Evolutionary conservation across 163 green algal genomes (phyloP).

Genomic region (Coccomyxa subellipsoidea): DNA sequence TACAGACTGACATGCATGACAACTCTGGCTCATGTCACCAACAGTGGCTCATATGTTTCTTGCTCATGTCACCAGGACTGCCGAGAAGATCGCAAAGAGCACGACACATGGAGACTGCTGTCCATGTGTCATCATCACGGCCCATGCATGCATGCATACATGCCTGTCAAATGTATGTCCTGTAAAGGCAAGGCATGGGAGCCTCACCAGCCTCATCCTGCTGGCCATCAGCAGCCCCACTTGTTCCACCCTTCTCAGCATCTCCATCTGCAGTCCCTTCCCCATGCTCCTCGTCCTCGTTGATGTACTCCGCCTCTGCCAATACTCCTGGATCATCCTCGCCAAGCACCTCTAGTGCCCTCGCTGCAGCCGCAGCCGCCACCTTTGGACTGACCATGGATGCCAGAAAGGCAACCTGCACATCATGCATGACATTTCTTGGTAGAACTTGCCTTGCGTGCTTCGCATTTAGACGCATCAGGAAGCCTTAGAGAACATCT

Average conservation of each 20-base stretch:
- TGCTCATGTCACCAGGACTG: too few relatives aligned
- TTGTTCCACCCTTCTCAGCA: neutral
- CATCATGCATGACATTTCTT: neutral
- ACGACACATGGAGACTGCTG: too few relatives aligned
- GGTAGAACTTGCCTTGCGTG: too few relatives aligned
- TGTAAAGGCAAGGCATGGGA: neutral
- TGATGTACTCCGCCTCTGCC: neutral
- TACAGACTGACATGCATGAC: too few relatives aligned
- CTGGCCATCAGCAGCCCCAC: neutral
- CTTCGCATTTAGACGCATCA: too few relatives aligned
- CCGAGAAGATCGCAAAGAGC: too few relatives aligned
- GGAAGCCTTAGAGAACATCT: too few relatives aligned
- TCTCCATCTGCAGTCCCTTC: neutral
- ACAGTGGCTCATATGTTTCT: too few relatives aligned
- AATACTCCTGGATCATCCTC: conserved; percentile 44
- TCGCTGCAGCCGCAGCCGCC: conserved; percentile 72
- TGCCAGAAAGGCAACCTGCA: conserved; percentile 71
- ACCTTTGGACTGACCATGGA: conserved; percentile 75
- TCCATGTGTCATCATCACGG: neutral
- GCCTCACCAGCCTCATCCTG: neutral
- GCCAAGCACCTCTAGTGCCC: conserved; percentile 67
- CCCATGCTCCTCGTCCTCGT: neutral
- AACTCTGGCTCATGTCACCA: too few relatives aligned
- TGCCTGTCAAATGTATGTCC: too few relatives aligned
- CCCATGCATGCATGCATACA: neutral